Conservation (phyloP, 495 filamentous ascomycete genomes). For the Penicillium ucsense region DNA sequence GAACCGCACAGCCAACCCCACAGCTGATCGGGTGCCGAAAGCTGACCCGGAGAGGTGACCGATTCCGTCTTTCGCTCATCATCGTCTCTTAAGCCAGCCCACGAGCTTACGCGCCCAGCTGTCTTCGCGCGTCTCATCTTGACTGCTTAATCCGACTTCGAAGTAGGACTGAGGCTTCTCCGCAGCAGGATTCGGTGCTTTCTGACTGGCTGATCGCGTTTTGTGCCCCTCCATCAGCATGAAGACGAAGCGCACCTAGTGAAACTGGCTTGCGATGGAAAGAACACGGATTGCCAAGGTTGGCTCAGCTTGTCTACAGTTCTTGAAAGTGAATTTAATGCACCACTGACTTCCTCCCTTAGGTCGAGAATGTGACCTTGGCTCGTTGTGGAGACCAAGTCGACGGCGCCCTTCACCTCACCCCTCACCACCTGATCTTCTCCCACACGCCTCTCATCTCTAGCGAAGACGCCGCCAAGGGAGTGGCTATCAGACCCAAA, state of each 20-base stretch:
- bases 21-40: conserved; percentile 4
- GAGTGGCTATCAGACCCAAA: conserved; percentile 40
- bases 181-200: not conserved
- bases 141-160: not conserved
- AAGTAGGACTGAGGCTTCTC: not conserved
- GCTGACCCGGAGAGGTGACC: conserved; percentile 9
- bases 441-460: conserved; percentile 35
- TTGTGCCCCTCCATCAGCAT: conserved; percentile 18
- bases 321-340: not conserved
- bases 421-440: conserved; percentile 59
- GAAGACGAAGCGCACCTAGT: conserved; percentile 28
- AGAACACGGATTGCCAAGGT: conserved; percentile 50
- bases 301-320: not conserved
- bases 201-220: not conserved
- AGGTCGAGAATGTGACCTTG: conserved; percentile 57
- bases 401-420: conserved; percentile 52
- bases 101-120: no score
- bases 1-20: conserved; percentile 7
- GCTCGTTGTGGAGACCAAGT: conserved; percentile 51
- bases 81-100: no score
- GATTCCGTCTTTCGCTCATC: not conserved
- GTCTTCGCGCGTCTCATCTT: no score
- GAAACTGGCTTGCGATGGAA: conserved; percentile 39
- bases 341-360: not conserved
- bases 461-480: conserved; percentile 25